Base-by-base conservation (phyloP, 768 basidiomycete genomes). In the Lyophyllum decastes region DNA sequence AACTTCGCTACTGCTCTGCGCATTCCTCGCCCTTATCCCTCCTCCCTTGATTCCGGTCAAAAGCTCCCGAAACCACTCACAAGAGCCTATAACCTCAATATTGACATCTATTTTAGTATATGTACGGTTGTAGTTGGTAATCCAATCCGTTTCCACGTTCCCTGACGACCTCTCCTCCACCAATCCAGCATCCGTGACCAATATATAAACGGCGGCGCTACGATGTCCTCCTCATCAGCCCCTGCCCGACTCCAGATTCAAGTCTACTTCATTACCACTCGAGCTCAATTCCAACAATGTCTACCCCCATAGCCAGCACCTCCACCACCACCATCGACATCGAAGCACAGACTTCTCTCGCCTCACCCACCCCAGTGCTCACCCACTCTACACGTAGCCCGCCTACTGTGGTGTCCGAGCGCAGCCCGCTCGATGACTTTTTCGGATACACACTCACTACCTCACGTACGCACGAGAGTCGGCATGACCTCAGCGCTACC, bases 381-480 rank as follows among this genome's bases (percentile, higher is more conserved):
- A 66, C 65, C 7, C 58, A 68, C 45, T 41, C 61, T 5, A 40
- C 63, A 17, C 65, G 69, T 35, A 63, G 66, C 25, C 56, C 57
- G 27, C 55, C 65, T 27, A 59, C 64, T 25, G 49, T 52, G 2
- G 33, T 57, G 12, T 55, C 58, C n/a, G 55, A 63, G 50, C 43
- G 40, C 25, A 66, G 68, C 58, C 68, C 69, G 21, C 64, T 70
- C 25, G 72, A 73, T 52, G 68, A 70, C 38, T 72, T 69, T 35
- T 76, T 78, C 50, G 76, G 76, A 47, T 76, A 75, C 61, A 72
- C 73, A 4, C 65, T 76, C 49, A 56, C 69, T 4, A 64, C 69
- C 7, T 68, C 73, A 25, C 63, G 64, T 26, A 76, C 74, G 8
- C 72, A 68, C 49, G 75, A 79, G 50, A 79, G 76, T 64, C 72